A percentile compares a stretch with the other conserved stretches of the same genome.
These are phyloP conservation scores for Stromatinia cepivora DNA, from an alignment of 2,329 filamentous ascomycete genomes.

Conservation along the genomic window DNA sequence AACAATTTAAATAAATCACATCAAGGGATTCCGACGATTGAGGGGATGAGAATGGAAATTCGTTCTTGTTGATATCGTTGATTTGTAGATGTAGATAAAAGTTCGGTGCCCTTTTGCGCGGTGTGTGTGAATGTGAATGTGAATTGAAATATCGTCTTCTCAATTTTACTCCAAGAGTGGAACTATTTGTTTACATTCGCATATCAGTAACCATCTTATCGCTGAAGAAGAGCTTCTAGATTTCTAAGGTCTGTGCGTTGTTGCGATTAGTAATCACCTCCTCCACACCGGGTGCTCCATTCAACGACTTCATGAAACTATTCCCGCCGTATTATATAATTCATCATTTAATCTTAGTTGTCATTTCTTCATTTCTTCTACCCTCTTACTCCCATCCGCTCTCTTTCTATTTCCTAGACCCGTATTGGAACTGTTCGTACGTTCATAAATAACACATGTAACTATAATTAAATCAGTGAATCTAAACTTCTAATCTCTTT, in stretches of 20 bases:
- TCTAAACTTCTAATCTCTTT: no score
- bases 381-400: no score
- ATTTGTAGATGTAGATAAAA: background rate
- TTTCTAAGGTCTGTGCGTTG: background rate
- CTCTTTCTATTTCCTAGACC: no score
- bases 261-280: background rate
- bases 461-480: no score
- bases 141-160: background rate
- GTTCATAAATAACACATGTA: no score
- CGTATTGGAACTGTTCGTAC: no score
- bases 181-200: constrained; percentile 4
- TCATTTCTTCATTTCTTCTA: no score
- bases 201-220: background rate
- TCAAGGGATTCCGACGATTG: no score
- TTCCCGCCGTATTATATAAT: background rate
- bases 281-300: background rate
- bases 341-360: no score
- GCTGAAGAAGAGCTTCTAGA: background rate
- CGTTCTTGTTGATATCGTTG: background rate
- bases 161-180: background rate
- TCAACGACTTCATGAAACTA: background rate
- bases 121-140: background rate
- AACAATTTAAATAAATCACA: background rate
- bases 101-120: no score
- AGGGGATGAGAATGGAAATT: background rate